A percentile compares a stretch with the other conserved stretches of the same genome.
These are phyloP conservation scores for Fragaria ananassa DNA, from an alignment of 306 rosid genomes.

Conservation along the genomic window DNA sequence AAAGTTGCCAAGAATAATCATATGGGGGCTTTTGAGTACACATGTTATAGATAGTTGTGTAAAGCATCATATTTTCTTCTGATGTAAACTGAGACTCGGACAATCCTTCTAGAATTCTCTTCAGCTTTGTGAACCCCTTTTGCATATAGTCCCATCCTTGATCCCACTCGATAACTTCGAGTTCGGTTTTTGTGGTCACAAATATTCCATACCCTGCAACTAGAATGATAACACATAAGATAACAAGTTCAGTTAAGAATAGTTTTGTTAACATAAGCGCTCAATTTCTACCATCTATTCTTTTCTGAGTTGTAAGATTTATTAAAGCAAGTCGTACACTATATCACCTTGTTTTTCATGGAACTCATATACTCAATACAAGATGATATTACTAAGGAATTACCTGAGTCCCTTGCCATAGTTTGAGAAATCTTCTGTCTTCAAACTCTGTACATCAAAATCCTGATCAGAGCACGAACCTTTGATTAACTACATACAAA, in stretches of 20 bases:
- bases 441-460: neutral
- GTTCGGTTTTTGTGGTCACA: neutral
- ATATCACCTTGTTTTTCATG: neutral
- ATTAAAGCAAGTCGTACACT: neutral
- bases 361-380: neutral
- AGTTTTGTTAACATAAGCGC: neutral
- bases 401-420: conserved; percentile 10
- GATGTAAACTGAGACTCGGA: conserved; percentile 16
- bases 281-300: neutral
- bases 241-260: neutral
- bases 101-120: conserved; percentile 20
- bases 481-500: neutral
- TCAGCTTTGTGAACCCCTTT: conserved; percentile 34
- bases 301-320: neutral
- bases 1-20: conserved; percentile 43
- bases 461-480: neutral
- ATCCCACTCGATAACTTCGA: conserved; percentile 3
- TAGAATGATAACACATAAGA: neutral
- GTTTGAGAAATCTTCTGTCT: neutral
- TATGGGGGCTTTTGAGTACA: conserved; percentile 43
- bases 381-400: neutral
- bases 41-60: conserved; percentile 48
- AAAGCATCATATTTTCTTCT: conserved; percentile 15
- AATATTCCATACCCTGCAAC: conserved; percentile 9
- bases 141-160: conserved; percentile 22